These are phyloP conservation scores for Sclerotinia sclerotiorum DNA, from an alignment of 2,329 filamentous ascomycete species.

Conservation along the genomic window DNA sequence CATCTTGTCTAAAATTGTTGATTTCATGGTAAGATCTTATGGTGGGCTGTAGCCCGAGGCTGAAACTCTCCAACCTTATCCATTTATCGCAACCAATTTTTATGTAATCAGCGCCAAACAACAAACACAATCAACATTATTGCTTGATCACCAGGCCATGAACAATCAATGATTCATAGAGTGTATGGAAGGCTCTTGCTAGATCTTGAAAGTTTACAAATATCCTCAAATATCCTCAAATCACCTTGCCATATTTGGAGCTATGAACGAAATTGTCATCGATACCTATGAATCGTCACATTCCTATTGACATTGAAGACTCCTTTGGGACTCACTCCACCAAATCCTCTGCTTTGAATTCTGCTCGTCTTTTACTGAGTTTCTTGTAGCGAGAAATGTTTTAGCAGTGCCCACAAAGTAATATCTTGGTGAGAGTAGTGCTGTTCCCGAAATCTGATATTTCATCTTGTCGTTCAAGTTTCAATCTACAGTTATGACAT, in stretches of 20 bases:
- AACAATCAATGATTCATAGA: neutral
- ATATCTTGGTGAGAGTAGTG: neutral
- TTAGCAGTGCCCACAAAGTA: neutral
- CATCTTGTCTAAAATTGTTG: neutral
- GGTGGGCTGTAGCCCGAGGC: neutral
- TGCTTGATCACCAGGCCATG: neutral
- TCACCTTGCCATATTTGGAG: neutral
- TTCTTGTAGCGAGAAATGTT: neutral
- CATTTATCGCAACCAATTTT: neutral
- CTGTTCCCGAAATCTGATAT: neutral
- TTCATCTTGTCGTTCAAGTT: too few relatives aligned
- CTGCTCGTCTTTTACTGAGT: neutral
- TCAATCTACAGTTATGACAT: too few relatives aligned
- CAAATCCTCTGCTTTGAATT: too few relatives aligned
- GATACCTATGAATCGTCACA: too few relatives aligned
- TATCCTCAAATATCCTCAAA: neutral
- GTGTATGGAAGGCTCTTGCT: neutral
- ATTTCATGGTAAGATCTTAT: too few relatives aligned
- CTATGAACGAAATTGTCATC: neutral
- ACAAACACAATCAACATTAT: neutral
- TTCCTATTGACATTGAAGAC: too few relatives aligned
- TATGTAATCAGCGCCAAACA: neutral
- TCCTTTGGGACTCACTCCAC: too few relatives aligned
- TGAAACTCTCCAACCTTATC: neutral
- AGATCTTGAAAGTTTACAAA: neutral